Evolutionary conservation across 257 asterid species (phyloP).

Genomic region (Handroanthus guayacan): DNA sequence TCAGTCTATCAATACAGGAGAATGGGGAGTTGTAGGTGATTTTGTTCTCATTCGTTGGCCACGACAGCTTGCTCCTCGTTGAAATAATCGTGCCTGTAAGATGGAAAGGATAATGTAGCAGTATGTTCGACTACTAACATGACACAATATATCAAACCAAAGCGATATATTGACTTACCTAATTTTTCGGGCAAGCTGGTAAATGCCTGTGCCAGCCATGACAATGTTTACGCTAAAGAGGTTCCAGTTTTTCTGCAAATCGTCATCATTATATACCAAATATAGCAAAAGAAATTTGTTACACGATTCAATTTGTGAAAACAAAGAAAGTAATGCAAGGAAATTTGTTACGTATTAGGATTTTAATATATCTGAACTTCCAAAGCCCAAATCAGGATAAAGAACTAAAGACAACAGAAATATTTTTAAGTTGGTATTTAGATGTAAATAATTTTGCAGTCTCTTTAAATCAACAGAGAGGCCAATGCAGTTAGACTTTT

Average conservation of each 20-base stretch:
- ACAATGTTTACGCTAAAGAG: slow-evolving; percentile 88
- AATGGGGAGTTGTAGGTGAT: neutral
- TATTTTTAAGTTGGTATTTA: too few species aligned
- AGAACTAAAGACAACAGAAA: neutral
- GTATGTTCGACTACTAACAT: neutral
- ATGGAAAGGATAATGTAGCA: neutral
- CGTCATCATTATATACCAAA: slow-evolving; percentile 28
- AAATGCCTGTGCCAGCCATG: slow-evolving; percentile 91
- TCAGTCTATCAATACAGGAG: neutral
- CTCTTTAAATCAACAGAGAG: too few species aligned
- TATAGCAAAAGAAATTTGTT: neutral
- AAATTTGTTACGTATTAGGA: neutral
- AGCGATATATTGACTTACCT: slow-evolving; percentile 46
- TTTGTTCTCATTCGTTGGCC: slow-evolving; percentile 67
- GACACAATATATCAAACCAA: neutral
- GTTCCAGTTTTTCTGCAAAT: slow-evolving; percentile 90
- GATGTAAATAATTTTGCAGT: too few species aligned
- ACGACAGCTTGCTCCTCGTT: slow-evolving; percentile 61
- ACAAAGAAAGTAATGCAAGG: neutral
- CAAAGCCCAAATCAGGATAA: neutral
- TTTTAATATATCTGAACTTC: neutral
- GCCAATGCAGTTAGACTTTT: neutral
- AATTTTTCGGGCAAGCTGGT: slow-evolving; percentile 82
- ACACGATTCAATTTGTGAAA: neutral
- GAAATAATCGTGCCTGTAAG: slow-evolving; percentile 74